phyloP scores from a whole-genome alignment of 164 flowering plant species.

The Annona squamosa region DNA sequence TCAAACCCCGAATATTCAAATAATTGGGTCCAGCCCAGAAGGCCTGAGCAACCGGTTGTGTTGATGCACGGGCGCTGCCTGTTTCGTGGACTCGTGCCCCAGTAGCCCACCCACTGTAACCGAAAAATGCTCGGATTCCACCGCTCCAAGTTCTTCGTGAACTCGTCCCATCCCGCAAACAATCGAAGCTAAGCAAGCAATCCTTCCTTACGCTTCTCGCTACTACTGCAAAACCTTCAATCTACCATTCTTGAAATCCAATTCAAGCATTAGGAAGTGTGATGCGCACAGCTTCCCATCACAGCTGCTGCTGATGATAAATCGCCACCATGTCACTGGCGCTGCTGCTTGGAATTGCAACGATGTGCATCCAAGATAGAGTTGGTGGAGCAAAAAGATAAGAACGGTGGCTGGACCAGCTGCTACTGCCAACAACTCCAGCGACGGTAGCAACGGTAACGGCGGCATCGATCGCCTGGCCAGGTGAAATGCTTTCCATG shows the following conservation, averaged over 20 bases:
- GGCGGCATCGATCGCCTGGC: neutral
- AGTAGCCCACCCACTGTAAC: too few species aligned
- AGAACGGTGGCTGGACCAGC: neutral
- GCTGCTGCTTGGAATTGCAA: neutral
- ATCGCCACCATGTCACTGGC: neutral
- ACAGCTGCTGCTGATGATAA: neutral
- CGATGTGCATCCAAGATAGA: neutral
- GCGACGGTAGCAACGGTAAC: neutral
- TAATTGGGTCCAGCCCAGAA: too few species aligned
- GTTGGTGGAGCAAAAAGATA: neutral
- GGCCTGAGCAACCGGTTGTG: too few species aligned
- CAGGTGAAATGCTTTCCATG: constrained; percentile 43
- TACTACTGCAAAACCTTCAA: neutral
- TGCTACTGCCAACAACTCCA: neutral
- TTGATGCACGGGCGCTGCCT: too few species aligned
- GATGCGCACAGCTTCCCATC: neutral
- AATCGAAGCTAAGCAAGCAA: neutral
- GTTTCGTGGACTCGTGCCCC: too few species aligned
- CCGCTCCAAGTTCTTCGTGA: neutral
- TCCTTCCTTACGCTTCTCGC: neutral
- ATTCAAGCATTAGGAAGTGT: neutral
- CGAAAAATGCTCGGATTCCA: too few species aligned
- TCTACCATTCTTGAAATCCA: neutral
- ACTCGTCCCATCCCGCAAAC: neutral
- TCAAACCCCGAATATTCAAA: too few species aligned